A percentile compares a stretch with the other conserved stretches of the same genome.
Evolutionary conservation across 78 protist genomes (phyloP).

Genomic region (Chrysochromulina tobinii): DNA sequence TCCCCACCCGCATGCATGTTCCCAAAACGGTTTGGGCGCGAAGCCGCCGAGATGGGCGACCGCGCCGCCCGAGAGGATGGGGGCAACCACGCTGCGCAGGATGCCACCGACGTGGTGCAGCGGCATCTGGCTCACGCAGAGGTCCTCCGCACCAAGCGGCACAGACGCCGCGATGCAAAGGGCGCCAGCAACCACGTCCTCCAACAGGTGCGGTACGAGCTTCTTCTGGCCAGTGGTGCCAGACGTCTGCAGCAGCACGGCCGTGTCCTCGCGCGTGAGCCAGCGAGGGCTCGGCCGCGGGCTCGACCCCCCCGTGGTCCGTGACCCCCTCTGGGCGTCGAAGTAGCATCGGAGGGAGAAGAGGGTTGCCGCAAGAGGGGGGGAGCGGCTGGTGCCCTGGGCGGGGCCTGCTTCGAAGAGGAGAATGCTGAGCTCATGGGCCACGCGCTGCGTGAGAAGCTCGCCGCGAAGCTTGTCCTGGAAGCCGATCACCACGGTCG

Average conservation of each 20-base stretch:
- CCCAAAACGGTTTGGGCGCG: background rate
- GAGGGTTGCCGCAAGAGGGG: background rate
- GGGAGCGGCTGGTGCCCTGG: background rate
- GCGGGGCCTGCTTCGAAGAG: background rate
- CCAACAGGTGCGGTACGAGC: constrained; percentile 1
- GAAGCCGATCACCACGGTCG: background rate
- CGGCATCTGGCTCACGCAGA: background rate
- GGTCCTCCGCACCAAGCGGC: background rate
- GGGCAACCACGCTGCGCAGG: background rate
- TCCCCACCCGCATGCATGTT: too few species aligned
- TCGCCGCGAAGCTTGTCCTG: background rate
- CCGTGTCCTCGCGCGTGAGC: background rate
- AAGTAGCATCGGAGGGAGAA: too few species aligned
- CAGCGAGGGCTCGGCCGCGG: too few species aligned
- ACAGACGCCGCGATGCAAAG: background rate
- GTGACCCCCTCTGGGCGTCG: too few species aligned
- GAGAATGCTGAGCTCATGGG: background rate
- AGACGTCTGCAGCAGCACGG: background rate
- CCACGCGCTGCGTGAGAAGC: background rate
- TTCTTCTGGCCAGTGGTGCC: constrained; percentile 7
- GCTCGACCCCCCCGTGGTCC: background rate
- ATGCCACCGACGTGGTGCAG: constrained; percentile 13
- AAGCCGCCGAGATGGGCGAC: background rate
- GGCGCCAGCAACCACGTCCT: background rate
- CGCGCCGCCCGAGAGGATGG: background rate